phyloP scores from a whole-genome alignment of 1,284 basidiomycete genomes.

The Cutaneotrichosporon cyanovorans region DNA sequence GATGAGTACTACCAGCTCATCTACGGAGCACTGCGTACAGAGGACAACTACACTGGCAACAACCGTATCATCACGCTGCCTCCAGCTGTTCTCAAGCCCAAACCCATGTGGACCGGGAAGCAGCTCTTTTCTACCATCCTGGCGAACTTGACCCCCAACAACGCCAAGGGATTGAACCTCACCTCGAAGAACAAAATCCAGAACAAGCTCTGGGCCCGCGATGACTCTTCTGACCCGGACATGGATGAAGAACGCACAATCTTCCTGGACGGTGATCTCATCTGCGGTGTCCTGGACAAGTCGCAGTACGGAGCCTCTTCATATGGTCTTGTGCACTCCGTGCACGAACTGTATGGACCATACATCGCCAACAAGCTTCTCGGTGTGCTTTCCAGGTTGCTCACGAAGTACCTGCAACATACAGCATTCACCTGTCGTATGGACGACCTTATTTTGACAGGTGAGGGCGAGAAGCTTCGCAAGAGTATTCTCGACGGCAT shows the following conservation, averaged over 20 bases:
- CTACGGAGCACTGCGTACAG: conserved; percentile 88
- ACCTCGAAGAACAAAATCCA: conserved; percentile 79
- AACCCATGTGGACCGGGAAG: conserved; percentile 93
- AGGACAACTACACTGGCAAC: conserved; percentile 62
- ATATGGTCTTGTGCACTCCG: conserved; percentile 93
- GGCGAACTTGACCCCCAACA: conserved; percentile 78
- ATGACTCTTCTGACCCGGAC: conserved; percentile 41
- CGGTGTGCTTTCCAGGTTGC: conserved; percentile 83
- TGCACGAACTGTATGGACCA: conserved; percentile 97
- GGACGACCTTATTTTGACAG: conserved; percentile 91
- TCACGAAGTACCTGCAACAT: conserved; percentile 95
- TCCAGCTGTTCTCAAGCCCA: conserved; percentile 86
- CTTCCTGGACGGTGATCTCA: conserved; percentile 86
- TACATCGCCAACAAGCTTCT: conserved; percentile 83
- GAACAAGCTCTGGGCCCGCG: conserved; percentile 66
- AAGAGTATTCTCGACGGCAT: conserved; percentile 63
- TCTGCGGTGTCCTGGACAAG: conserved; percentile 92
- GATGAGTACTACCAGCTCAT: conserved; percentile 96
- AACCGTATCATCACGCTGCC: conserved; percentile 74
- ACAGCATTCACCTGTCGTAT: conserved; percentile 98
- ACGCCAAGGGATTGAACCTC: conserved; percentile 77
- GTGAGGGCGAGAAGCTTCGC: conserved; percentile 67
- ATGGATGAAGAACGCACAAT: conserved; percentile 74
- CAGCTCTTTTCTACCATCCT: conserved; percentile 92
- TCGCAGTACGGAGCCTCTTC: conserved; percentile 94